Conservation (phyloP, 768 basidiomycete genomes). For the Pulveroboletus sp. region DNA sequence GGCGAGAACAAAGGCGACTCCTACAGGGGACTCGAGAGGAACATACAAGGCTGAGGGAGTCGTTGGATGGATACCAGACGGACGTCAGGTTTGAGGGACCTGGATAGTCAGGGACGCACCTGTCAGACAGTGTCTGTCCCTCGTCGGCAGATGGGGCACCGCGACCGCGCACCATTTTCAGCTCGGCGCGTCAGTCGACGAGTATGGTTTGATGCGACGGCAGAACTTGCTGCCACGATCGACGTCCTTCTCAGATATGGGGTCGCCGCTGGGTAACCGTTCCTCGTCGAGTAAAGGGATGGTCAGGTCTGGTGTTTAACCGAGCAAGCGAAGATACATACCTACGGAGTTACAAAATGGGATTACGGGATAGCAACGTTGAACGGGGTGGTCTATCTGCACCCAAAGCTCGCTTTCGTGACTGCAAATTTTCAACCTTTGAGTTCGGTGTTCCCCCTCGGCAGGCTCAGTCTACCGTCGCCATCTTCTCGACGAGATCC, state of each 20-base stretch:
- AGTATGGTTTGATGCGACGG: constrained; percentile 7
- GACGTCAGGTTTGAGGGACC: constrained; percentile 30
- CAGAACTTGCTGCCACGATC: constrained; percentile 3
- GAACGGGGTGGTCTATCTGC: constrained; percentile 16
- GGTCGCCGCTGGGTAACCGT: no score
- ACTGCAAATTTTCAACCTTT: constrained; percentile 26
- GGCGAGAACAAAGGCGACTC: constrained; percentile 40
- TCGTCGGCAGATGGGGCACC: constrained; percentile 11
- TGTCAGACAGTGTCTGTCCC: constrained; percentile 8
- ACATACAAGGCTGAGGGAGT: constrained; percentile 33
- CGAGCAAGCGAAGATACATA: constrained; percentile 16
- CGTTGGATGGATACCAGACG: constrained; percentile 34
- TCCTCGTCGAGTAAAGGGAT: neutral
- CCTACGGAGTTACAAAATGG: constrained; percentile 19
- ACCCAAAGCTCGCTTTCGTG: constrained; percentile 18
- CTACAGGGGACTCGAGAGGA: constrained; percentile 43
- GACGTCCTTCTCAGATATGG: neutral
- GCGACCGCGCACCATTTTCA: constrained; percentile 21
- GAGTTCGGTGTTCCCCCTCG: constrained; percentile 13
- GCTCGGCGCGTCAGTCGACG: constrained; percentile 19
- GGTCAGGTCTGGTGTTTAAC: constrained; percentile 1
- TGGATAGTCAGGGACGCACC: constrained; percentile 6
- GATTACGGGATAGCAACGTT: constrained; percentile 22
- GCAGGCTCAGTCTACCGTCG: constrained; percentile 10
- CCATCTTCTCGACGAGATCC: constrained; percentile 4